Evolutionary conservation across 1,284 basidiomycete genomes (phyloP).

Genomic region (Mycosarcoma maydis): DNA sequence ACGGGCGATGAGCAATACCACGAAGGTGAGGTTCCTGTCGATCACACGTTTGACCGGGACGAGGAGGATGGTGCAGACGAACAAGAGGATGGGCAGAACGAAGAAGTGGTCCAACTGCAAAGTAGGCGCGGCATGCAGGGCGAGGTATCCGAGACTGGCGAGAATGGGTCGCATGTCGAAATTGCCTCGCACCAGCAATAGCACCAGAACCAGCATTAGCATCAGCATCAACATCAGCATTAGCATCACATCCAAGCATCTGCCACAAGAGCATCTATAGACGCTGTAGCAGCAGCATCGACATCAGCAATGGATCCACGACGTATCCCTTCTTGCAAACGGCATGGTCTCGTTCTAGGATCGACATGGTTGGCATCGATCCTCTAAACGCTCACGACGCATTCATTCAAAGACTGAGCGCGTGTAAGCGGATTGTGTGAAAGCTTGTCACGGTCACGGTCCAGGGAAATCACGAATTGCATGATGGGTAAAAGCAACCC

Average conservation of each 20-base stretch:
- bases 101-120: constrained; percentile 31
- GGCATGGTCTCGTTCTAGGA: too few species aligned
- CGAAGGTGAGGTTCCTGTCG: not conserved
- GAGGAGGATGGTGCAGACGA: constrained; percentile 28
- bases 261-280: constrained; percentile 1
- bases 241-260: not conserved
- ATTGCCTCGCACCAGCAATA: constrained; percentile 3
- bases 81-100: constrained; percentile 10
- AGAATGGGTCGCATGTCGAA: not conserved
- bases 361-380: too few species aligned
- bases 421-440: too few species aligned
- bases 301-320: too few species aligned
- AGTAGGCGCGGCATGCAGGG: constrained; percentile 18
- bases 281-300: too few species aligned
- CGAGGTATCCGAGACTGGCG: constrained; percentile 13
- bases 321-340: too few species aligned
- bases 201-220: not conserved
- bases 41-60: constrained; percentile 12
- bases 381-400: too few species aligned
- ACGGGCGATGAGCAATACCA: constrained; percentile 7
- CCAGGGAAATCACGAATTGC: too few species aligned
- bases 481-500: too few species aligned
- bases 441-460: too few species aligned
- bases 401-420: too few species aligned
- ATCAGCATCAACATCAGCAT: not conserved